These are phyloP conservation scores for Periglandula ipomoeae DNA, from an alignment of 2,329 filamentous ascomycete genomes.

Conservation along the genomic window DNA sequence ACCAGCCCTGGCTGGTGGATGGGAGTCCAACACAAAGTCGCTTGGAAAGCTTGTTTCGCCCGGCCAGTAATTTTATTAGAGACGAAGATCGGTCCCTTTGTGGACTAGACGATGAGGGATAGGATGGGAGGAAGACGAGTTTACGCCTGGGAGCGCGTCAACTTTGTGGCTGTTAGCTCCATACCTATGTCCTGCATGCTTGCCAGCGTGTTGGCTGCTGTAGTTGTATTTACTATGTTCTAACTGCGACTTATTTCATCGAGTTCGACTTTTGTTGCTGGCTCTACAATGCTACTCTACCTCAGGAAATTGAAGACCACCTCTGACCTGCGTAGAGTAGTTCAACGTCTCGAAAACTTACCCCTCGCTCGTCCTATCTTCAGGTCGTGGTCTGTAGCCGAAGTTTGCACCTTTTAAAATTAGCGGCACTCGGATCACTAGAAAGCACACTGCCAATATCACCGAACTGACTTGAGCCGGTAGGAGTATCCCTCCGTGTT, in stretches of 20 bases:
- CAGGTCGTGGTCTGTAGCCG: too few species aligned
- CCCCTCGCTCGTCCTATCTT: too few species aligned
- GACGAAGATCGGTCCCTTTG: slow-evolving; percentile 7
- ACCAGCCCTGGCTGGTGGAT: slow-evolving; percentile 74
- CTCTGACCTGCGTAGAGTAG: too few species aligned
- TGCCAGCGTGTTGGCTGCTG: slow-evolving; percentile 1
- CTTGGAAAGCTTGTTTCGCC: slow-evolving; percentile 81
- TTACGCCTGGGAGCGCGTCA: not conserved
- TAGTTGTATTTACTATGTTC: slow-evolving; percentile 8
- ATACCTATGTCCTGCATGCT: not conserved
- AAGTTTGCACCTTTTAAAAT: too few species aligned
- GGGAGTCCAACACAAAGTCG: slow-evolving; percentile 64
- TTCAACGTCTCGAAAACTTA: too few species aligned
- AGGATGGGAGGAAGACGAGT: not conserved
- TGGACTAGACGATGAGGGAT: slow-evolving; percentile 5
- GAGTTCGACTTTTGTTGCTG: too few species aligned
- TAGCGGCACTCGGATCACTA: too few species aligned
- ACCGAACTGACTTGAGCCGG: too few species aligned
- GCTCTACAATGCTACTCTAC: too few species aligned
- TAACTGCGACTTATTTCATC: not conserved
- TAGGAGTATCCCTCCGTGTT: too few species aligned
- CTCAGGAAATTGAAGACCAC: too few species aligned
- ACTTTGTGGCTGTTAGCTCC: not conserved
- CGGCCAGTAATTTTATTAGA: slow-evolving; percentile 58
- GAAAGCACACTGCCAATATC: too few species aligned